Conservation (phyloP, 2,329 filamentous ascomycete species). For the Paracorniculantispora psalliotae region DNA sequence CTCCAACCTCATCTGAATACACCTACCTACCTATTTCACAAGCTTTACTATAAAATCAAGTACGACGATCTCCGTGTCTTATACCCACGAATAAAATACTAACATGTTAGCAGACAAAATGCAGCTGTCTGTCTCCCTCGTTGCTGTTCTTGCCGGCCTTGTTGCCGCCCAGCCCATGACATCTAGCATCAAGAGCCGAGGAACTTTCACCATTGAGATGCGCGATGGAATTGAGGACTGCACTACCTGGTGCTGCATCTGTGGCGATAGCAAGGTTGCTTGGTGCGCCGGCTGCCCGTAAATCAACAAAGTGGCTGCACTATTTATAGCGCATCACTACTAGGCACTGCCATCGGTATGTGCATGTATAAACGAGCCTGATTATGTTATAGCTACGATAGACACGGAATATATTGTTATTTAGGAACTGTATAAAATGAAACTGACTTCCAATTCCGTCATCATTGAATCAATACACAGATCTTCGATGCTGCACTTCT, state of each 20-base stretch:
- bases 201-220: neutral
- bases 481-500: neutral
- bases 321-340: neutral
- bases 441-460: no score
- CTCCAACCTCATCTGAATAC: neutral
- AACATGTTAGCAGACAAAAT: neutral
- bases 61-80: neutral
- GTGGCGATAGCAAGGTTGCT: neutral
- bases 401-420: neutral
- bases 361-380: no score
- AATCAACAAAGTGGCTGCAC: neutral
- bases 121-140: conserved; percentile 1
- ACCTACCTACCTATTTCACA: no score
- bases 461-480: no score
- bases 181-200: neutral
- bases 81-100: neutral
- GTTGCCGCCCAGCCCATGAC: neutral
- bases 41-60: neutral
- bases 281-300: neutral
- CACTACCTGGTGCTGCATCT: conserved; percentile 4
- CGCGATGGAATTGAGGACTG: conserved; percentile 1
- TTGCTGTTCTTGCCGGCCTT: neutral
- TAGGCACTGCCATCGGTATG: neutral
- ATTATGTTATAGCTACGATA: neutral
- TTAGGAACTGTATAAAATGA: no score